Evolutionary conservation across 208 protist species (phyloP), one percentile per base, ranked within the genome.

Genomic region (Kentomonas sorsogonicus): DNA sequence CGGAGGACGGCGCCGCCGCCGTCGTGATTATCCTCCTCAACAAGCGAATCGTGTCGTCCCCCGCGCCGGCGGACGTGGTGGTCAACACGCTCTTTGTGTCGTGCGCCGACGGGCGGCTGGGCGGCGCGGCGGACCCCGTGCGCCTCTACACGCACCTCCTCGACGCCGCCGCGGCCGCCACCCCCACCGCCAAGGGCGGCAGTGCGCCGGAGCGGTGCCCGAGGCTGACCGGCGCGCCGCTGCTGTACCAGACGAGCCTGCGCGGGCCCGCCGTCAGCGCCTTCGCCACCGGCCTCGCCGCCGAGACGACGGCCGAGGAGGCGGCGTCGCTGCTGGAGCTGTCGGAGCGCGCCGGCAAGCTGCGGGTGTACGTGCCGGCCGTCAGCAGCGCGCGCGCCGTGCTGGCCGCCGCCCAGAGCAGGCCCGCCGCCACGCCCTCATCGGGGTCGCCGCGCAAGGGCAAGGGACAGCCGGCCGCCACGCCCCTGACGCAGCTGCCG

Each of bases 1-100:
- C 66, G 30, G 67, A 78, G 63, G 50, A 6, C 27, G 67, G 72
- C 27, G 62, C 76, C 20, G 69, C 60, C 22, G 76, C 67, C 18
- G 39, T 79, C n/a, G 26, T 83, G 43, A 63, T 69, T 47, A 53
- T 83, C 29, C 25, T 78, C 26, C 66, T 74, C 58, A n/a, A n/a
- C n/a, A n/a, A n/a, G n/a, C n/a, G n/a, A n/a, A n/a, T n/a, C n/a
- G n/a, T n/a, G n/a, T n/a, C n/a, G n/a, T n/a, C n/a, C n/a, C n/a
- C n/a, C n/a, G n/a, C n/a, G n/a, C n/a, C n/a, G n/a, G n/a, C n/a
- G n/a, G 51, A 39, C 34, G 45, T 45, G 34, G 43, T 53, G 1
- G 33, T 36, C 53, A 55, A 33, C 13, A 66, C 43, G 16, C 44
- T 66, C 22, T 60, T 60, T 27, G 54, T 66, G 53, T 59, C 61